Evolutionary conservation across 495 filamentous ascomycete genomes (phyloP).

Genomic region (Aspergillus bertholletiae): DNA sequence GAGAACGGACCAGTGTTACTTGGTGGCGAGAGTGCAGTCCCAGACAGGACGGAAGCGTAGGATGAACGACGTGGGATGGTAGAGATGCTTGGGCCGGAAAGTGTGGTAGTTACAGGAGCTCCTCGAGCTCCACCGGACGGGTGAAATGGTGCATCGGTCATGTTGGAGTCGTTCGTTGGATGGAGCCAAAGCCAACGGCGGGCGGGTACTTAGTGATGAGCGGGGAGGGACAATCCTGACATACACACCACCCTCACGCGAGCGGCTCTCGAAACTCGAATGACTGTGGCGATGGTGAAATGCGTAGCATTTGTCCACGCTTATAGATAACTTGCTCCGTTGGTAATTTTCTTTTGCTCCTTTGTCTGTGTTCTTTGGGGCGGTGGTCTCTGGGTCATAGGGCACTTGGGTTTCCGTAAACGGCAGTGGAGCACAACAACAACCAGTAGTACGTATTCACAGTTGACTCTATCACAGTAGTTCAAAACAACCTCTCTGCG

Average conservation of each 20-base stretch:
- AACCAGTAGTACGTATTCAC: neutral
- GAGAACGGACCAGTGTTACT: slow-evolving; percentile 47
- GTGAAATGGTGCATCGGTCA: slow-evolving; percentile 45
- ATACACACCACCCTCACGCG: slow-evolving; percentile 16
- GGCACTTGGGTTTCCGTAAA: slow-evolving; percentile 5
- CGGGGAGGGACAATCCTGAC: neutral
- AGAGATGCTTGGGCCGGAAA: slow-evolving; percentile 32
- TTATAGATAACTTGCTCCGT: neutral
- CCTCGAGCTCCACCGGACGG: slow-evolving; percentile 45
- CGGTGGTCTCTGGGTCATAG: neutral
- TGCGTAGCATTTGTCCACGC: neutral
- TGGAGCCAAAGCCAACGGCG: slow-evolving; percentile 16
- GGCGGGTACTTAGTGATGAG: slow-evolving; percentile 10
- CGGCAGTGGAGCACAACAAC: slow-evolving; percentile 7
- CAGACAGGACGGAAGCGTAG: slow-evolving; percentile 81
- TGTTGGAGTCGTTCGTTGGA: slow-evolving; percentile 22
- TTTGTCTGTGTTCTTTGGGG: neutral
- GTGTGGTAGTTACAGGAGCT: slow-evolving; percentile 37
- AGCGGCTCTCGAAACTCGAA: slow-evolving; percentile 8
- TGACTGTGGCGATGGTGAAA: neutral
- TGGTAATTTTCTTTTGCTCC: neutral
- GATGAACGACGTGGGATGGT: slow-evolving; percentile 54
- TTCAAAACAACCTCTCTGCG: neutral
- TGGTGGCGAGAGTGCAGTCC: slow-evolving; percentile 51
- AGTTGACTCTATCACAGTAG: neutral